These are phyloP conservation scores for Monilinia fructigena DNA, from an alignment of 2,329 filamentous ascomycete genomes.

Conservation along the genomic window DNA sequence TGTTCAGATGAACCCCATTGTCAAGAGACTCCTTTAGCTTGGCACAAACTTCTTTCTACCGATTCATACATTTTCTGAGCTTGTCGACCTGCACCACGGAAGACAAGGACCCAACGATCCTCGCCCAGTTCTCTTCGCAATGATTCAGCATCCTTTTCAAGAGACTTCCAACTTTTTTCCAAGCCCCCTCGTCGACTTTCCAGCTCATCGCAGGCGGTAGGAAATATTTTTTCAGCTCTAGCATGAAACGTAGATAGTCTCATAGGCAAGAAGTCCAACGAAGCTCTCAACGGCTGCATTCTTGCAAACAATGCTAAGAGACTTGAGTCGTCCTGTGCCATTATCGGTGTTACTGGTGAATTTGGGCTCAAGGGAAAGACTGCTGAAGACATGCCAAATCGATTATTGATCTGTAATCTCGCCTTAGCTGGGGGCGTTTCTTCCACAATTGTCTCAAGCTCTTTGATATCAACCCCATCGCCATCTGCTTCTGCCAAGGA, in stretches of 20 bases:
- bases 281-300: conserved; percentile 91
- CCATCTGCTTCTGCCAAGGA: conserved; percentile 62
- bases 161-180: conserved; percentile 81
- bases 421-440: conserved; percentile 65
- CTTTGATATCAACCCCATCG: conserved; percentile 73
- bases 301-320: conserved; percentile 87
- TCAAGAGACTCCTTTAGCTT: conserved; percentile 83
- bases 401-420: conserved; percentile 57
- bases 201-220: conserved; percentile 86
- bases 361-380: conserved; percentile 61
- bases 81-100: conserved; percentile 86
- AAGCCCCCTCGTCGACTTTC: conserved; percentile 71
- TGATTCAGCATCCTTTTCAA: conserved; percentile 87
- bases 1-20: conserved; percentile 69
- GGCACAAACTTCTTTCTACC: conserved; percentile 77
- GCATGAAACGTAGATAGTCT: conserved; percentile 81
- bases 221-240: conserved; percentile 75
- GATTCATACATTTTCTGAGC: conserved; percentile 97
- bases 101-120: conserved; percentile 94
- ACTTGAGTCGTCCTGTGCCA: conserved; percentile 78
- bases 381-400: conserved; percentile 62
- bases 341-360: conserved; percentile 56
- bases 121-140: conserved; percentile 88
- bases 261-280: conserved; percentile 95
- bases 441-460: conserved; percentile 90